phyloP scores from a whole-genome alignment of 495 filamentous ascomycete genomes.

The Hyaloscypha bicolor region DNA sequence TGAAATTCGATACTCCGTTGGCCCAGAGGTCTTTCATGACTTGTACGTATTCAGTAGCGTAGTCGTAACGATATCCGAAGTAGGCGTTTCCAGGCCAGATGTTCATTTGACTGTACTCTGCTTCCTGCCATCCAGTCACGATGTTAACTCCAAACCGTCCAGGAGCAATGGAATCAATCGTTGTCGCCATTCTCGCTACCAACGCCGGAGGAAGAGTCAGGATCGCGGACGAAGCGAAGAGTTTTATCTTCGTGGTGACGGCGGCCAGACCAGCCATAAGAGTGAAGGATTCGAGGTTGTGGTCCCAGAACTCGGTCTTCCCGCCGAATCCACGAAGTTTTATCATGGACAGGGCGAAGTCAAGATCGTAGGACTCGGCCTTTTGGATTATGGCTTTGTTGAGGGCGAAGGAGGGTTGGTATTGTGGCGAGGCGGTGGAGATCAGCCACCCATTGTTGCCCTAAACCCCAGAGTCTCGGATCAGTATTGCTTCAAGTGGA shows the following conservation, averaged over 20 bases:
- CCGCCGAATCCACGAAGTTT: conserved; percentile 40
- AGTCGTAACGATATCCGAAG: conserved; percentile 41
- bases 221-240: conserved; percentile 40
- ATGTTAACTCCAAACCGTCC: conserved; percentile 39
- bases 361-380: conserved; percentile 37
- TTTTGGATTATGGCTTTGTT: conserved; percentile 39
- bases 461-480: conserved; percentile 15
- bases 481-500: too few relatives aligned
- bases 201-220: conserved; percentile 36
- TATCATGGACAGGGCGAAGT: conserved; percentile 40
- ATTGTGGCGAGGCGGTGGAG: conserved; percentile 36
- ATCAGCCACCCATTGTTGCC: conserved; percentile 41
- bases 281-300: conserved; percentile 45
- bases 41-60: conserved; percentile 39
- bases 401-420: conserved; percentile 37
- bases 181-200: conserved; percentile 36
- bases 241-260: conserved; percentile 50
- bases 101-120: conserved; percentile 40
- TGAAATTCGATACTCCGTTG: conserved; percentile 37
- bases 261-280: conserved; percentile 50
- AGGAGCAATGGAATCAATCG: conserved; percentile 39
- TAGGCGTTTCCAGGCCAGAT: conserved; percentile 41
- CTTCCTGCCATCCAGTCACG: conserved; percentile 38
- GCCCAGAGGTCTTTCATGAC: conserved; percentile 40
- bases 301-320: conserved; percentile 40